A percentile compares a stretch with the other conserved stretches of the same genome.
Conservation (phyloP, 257 asterid genomes). For the Solanum pennellii region DNA sequence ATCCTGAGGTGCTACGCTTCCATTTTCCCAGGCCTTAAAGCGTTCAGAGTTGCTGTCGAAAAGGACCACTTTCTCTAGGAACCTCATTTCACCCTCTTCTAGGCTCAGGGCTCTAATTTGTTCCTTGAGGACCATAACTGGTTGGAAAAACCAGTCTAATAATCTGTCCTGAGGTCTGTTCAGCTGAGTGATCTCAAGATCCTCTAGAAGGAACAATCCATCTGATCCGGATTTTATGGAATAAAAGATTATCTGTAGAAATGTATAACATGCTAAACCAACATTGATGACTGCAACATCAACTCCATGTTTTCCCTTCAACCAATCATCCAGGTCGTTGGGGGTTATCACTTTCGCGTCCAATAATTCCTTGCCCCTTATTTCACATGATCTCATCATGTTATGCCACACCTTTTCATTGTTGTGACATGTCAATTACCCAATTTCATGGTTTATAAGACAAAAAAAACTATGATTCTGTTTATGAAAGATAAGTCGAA, state of each 20-base stretch:
- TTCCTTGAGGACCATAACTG: slow-evolving; percentile 75
- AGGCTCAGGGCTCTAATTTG: slow-evolving; percentile 54
- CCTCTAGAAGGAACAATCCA: slow-evolving; percentile 59
- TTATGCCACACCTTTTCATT: slow-evolving; percentile 68
- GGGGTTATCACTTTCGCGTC: slow-evolving; percentile 39
- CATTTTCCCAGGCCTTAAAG: slow-evolving; percentile 63
- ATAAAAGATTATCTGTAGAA: slow-evolving; percentile 39
- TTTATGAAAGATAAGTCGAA: not conserved
- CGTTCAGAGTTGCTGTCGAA: slow-evolving; percentile 49
- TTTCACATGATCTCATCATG: slow-evolving; percentile 56
- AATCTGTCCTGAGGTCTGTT: slow-evolving; percentile 82
- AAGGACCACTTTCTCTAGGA: slow-evolving; percentile 58
- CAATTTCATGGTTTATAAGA: not conserved
- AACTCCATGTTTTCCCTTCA: slow-evolving; percentile 46
- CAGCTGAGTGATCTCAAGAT: slow-evolving; percentile 58
- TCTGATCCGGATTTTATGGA: slow-evolving; percentile 60
- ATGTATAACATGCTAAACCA: slow-evolving; percentile 72
- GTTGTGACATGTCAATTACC: not conserved
- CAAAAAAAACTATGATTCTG: not conserved
- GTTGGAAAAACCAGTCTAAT: slow-evolving; percentile 89
- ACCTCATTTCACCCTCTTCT: slow-evolving; percentile 61
- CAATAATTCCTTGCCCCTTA: slow-evolving; percentile 50
- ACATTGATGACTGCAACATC: slow-evolving; percentile 38
- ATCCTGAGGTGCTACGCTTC: slow-evolving; percentile 44
- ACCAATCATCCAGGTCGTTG: slow-evolving; percentile 66